phyloP scores from a whole-genome alignment of 495 filamentous ascomycete species.

The Pyrenula massariospora region DNA sequence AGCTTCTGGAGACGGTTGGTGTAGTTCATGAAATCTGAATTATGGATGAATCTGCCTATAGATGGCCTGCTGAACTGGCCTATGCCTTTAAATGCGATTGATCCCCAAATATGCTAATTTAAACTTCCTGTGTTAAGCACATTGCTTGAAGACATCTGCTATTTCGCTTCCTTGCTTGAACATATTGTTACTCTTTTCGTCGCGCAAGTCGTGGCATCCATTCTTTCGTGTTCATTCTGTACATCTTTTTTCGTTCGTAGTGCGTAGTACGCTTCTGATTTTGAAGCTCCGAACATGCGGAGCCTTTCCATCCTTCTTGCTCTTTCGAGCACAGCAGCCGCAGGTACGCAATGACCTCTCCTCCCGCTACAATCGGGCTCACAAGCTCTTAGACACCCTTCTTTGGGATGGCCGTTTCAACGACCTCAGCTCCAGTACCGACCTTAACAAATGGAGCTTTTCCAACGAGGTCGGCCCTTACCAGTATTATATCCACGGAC shows the following conservation, averaged over 20 bases:
- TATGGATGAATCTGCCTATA: no score
- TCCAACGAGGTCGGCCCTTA: slow-evolving; percentile 52
- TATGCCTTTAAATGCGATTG: no score
- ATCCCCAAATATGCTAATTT: no score
- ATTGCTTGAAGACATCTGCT: not conserved
- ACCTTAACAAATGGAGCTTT: slow-evolving; percentile 53
- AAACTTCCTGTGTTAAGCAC: no score
- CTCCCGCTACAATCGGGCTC: not conserved
- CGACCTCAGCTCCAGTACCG: slow-evolving; percentile 6
- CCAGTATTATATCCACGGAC: slow-evolving; percentile 65
- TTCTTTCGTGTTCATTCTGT: not conserved
- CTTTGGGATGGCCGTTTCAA: not conserved
- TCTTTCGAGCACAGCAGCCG: not conserved
- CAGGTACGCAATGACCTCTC: not conserved
- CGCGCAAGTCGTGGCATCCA: not conserved
- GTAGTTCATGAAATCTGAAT: no score
- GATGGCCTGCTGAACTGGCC: no score
- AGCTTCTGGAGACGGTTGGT: no score
- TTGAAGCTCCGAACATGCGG: not conserved
- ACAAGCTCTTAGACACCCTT: not conserved
- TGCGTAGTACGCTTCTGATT: not conserved
- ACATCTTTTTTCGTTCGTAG: not conserved
- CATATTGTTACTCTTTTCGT: not conserved
- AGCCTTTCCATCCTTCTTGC: not conserved
- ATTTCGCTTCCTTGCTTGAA: not conserved